These are phyloP conservation scores for Kodamaea sp. DNA, from an alignment of 1,139 yeast genomes.

Conservation along the genomic window DNA sequence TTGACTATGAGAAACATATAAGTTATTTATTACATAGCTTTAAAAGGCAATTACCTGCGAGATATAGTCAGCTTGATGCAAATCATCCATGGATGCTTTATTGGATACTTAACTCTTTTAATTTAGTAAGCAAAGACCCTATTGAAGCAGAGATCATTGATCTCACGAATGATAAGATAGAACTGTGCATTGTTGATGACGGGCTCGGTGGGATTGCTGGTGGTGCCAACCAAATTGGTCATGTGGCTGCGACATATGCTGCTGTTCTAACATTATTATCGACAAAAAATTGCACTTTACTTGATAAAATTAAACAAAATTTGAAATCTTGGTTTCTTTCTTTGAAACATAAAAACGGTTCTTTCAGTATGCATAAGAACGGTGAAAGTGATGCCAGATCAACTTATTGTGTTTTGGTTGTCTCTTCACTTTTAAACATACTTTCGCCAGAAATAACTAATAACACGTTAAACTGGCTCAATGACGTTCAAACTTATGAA, in stretches of 20 bases:
- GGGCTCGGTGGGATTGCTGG: constrained; percentile 78
- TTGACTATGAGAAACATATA: constrained; percentile 14
- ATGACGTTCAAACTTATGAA: constrained; percentile 80
- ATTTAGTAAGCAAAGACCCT: constrained; percentile 6
- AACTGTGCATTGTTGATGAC: constrained; percentile 25
- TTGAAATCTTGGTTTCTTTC: constrained; percentile 64
- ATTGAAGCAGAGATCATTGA: constrained; percentile 4
- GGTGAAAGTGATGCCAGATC: constrained; percentile 92
- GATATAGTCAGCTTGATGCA: constrained; percentile 63
- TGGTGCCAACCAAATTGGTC: constrained; percentile 76
- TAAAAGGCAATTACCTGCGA: constrained; percentile 43
- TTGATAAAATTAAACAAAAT: constrained; percentile 23
- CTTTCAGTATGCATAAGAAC: constrained; percentile 65
- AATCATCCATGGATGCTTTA: constrained; percentile 88
- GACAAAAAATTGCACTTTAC: constrained; percentile 40
- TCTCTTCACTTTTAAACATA: constrained; percentile 64
- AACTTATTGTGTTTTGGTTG: constrained; percentile 78
- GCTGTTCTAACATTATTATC: constrained; percentile 61
- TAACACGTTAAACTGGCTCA: constrained; percentile 59
- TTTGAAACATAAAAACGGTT: constrained; percentile 67
- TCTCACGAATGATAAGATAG: constrained; percentile 24
- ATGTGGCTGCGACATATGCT: constrained; percentile 84
- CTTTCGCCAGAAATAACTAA: constrained; percentile 57
- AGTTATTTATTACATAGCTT: constrained; percentile 28
- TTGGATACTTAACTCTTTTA: constrained; percentile 67